Percentiles rank a stretch among this genome's conserved stretches.
Conservation (phyloP, 805 yeast species). For the Scheffersomyces coipomensis region DNA sequence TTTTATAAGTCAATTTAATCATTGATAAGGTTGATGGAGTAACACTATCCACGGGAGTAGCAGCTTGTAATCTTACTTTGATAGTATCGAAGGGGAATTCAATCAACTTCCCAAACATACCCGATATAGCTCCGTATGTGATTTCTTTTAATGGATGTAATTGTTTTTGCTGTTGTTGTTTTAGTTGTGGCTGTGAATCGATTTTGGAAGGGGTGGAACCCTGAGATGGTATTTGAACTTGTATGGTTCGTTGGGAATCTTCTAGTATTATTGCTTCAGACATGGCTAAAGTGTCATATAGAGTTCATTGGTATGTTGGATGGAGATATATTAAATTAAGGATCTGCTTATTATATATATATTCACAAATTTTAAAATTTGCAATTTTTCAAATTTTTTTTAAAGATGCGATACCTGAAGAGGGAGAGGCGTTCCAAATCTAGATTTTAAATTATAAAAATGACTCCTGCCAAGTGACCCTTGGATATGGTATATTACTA, state of each 20-base stretch:
- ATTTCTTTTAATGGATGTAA: slow-evolving; percentile 36
- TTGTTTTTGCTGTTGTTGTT: background rate
- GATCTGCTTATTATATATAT: too few species aligned
- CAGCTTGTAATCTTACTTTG: slow-evolving; percentile 80
- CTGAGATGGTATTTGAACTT: too few species aligned
- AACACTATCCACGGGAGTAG: slow-evolving; percentile 35
- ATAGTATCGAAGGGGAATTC: slow-evolving; percentile 94
- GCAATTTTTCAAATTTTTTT: too few species aligned
- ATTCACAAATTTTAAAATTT: too few species aligned
- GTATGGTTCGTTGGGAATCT: slow-evolving; percentile 1
- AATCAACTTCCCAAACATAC: slow-evolving; percentile 77
- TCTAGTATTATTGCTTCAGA: background rate
- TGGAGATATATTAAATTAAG: too few species aligned
- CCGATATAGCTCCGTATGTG: slow-evolving; percentile 59
- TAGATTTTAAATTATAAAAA: too few species aligned
- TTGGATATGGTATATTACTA: too few species aligned
- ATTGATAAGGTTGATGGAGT: slow-evolving; percentile 66
- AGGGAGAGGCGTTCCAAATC: too few species aligned
- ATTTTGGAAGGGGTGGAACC: background rate
- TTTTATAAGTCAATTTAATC: slow-evolving; percentile 54
- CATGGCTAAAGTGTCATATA: background rate
- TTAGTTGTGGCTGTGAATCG: background rate
- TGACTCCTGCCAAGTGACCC: too few species aligned
- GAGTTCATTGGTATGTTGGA: too few species aligned
- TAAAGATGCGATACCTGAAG: too few species aligned